phyloP scores from a whole-genome alignment of 768 basidiomycete species.

The Mycena leptocephala region DNA sequence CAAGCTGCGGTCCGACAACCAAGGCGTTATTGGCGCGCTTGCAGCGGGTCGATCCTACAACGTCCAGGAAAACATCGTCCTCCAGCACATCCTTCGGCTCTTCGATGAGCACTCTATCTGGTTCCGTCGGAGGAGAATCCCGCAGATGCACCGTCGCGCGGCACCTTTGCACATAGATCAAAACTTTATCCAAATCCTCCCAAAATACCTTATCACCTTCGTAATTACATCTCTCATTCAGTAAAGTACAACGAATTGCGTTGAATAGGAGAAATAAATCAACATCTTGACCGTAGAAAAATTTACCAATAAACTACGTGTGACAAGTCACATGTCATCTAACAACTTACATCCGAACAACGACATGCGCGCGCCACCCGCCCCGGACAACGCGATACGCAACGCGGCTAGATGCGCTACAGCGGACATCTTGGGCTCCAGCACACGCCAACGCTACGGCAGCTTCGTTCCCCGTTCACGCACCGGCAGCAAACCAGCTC shows the following conservation, averaged over 20 bases:
- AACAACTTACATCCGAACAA: too few species aligned
- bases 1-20: constrained; percentile 58
- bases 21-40: constrained; percentile 55
- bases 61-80: constrained; percentile 43
- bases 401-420: too few species aligned
- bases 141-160: constrained; percentile 54
- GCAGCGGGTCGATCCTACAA: constrained; percentile 40
- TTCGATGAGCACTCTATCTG: constrained; percentile 39
- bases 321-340: too few species aligned
- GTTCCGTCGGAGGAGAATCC: constrained; percentile 47
- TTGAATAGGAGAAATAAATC: too few species aligned
- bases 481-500: not conserved
- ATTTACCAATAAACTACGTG: too few species aligned
- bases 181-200: not conserved
- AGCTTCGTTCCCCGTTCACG: not conserved
- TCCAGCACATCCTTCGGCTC: constrained; percentile 46
- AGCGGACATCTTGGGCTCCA: too few species aligned
- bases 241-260: not conserved
- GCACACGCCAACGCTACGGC: too few species aligned
- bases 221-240: not conserved
- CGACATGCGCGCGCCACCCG: too few species aligned
- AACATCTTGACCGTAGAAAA: too few species aligned
- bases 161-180: constrained; percentile 33
- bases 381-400: too few species aligned
- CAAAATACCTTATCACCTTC: not conserved